Base-by-base conservation (phyloP, 305 asterid genomes). In the Fraxinus ornus region DNA sequence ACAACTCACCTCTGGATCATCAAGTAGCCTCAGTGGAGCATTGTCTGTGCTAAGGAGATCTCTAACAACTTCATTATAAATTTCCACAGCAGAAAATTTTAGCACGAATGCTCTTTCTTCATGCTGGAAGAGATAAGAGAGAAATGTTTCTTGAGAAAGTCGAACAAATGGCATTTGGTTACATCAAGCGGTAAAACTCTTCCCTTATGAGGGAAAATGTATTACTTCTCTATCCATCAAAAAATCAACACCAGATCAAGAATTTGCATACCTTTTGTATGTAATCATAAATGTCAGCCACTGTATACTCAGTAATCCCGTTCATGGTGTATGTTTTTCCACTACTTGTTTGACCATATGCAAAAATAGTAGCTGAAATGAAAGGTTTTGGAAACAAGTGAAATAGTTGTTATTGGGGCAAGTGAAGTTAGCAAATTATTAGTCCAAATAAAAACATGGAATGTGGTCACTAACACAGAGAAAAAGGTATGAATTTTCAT, bases 301-400 rank as follows among this genome's bases (percentile, higher is more conserved):
- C 98, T 4, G 98, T 88, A 80, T 90, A 96, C 86, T 96, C 99
- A 1, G 99, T 96, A 57, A 94, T 91, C 66, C 99, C 98, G 83
- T 91, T 95, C 99, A 95, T 92, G 70, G 99, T 94, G 86, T 95
- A 93, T 7, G 98, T 95, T 92, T 95, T 95, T 84, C 98, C 98
- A 32, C 98, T 95, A 91, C 97, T 95, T 70, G 98, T 95, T 90
- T 93, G 98, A 71, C 98, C 98, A 88, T 95, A 95, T 9, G 98
- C 98, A 85, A 95, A 95, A 66, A 95, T 88, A 80, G 98, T 95
- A 21, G 98, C 98, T 95, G 90, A 84, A 90, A 78, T 32, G 76
- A 66, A 80, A 73, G 66, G 78, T 83, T 72, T 52, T 47, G 21
- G 77, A 68, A 81, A 68, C 72, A 57, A 36, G 80, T 64, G 78